These are phyloP conservation scores for Psilocybe subaeruginosa DNA, from an alignment of 768 basidiomycete genomes.

Conservation along the genomic window DNA sequence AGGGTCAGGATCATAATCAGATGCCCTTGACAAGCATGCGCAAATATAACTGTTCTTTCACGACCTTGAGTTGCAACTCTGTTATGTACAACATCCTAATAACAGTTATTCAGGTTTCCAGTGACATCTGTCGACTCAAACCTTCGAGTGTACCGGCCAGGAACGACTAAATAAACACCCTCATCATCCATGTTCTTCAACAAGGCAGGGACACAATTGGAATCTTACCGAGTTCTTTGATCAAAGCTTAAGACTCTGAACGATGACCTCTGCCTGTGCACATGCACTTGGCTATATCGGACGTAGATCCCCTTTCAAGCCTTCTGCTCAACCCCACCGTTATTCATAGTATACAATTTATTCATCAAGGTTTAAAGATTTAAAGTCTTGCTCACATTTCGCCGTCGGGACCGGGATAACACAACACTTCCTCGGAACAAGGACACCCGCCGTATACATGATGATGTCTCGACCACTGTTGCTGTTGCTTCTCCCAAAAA, in stretches of 20 bases:
- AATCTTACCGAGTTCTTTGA: not conserved
- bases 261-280: not conserved
- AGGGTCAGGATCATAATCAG: slow-evolving; percentile 19
- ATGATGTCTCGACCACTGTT: not conserved
- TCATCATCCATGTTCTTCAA: not conserved
- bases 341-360: not conserved
- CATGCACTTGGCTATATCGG: not conserved
- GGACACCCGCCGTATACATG: not conserved
- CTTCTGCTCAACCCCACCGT: not conserved
- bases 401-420: not conserved
- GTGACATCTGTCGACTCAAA: not conserved
- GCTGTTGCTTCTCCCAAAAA: not conserved
- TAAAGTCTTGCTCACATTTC: not conserved
- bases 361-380: not conserved
- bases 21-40: slow-evolving; percentile 18
- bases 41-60: not conserved
- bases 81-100: not conserved
- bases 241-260: not conserved
- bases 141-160: not conserved
- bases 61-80: not conserved
- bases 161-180: not conserved
- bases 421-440: not conserved
- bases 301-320: not conserved
- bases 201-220: not conserved
- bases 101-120: not conserved